Base-by-base conservation (phyloP, 805 yeast species). In the Kockiozyma suomiensis region DNA sequence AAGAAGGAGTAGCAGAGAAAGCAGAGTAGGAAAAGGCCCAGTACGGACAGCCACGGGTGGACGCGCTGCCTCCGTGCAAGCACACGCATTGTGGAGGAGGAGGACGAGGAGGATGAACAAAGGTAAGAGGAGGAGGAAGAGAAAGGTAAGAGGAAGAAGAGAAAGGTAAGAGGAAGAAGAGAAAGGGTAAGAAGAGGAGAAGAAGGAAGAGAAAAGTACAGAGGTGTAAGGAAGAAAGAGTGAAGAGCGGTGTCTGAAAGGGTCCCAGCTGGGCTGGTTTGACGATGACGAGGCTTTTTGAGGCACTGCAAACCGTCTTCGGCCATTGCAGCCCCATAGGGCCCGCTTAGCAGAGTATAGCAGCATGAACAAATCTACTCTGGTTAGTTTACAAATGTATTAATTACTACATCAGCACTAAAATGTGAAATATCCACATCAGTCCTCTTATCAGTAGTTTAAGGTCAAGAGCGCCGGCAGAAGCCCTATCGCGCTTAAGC, bases 41-140 rank as follows among this genome's bases (percentile, higher is more conserved):
- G 35, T 12, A 38, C 21, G 13, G 53, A 37, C 8, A 49, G 10
- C 35, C 30, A 26, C 23, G 53, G 33, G 30, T 10, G 43, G 43
- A 38, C 7, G 43, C 17, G 53, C 53, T 32, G 48, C 43, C 52
- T 47, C 15, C 49, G 53, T 48, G 46, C 30, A 38, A 33, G 41
- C 19, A 43, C 40, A 28, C 54, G 48, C 54, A 56, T 51, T 12
- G 45, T 42, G 50, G 21, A 21, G 37, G n/a, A 8, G 26, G n/a
- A n/a, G 25, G 38, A 50, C 10, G 37, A n/a, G 17, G 38, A 23
- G 17, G 25, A n/a, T n/a, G n/a, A n/a, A n/a, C n/a, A n/a, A n/a
- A n/a, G 38, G 33, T 3, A 17, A 32, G 19, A 41, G 5, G 33
- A 28, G 13, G 30, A 12, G 10, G 41, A 6, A 13, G 23, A 23